Percentiles rank a stretch among this genome's conserved stretches.
Conservation (phyloP, 1,284 basidiomycete species). For the Ustanciosporium gigantosporum region DNA sequence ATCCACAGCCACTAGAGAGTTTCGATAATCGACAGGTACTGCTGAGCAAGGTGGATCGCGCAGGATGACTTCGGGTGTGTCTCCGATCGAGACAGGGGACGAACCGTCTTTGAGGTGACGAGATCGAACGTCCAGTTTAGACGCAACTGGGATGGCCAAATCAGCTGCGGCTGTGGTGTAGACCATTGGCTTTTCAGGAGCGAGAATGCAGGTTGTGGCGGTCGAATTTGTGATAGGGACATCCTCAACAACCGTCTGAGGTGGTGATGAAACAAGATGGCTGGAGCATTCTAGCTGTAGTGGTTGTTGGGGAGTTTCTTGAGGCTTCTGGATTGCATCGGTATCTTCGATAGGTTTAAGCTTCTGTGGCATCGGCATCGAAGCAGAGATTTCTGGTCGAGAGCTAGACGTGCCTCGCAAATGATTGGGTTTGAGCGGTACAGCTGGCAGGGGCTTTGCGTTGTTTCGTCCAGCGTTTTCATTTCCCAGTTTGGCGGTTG, state of each 20-base stretch:
- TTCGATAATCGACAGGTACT: slow-evolving; percentile 19
- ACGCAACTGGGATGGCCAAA: too few relatives aligned
- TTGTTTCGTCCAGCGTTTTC: not conserved
- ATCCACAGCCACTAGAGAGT: slow-evolving; percentile 48
- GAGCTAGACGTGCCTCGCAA: not conserved
- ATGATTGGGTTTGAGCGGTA: slow-evolving; percentile 1
- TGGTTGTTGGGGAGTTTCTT: not conserved
- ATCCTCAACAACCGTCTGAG: too few relatives aligned
- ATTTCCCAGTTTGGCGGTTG: not conserved
- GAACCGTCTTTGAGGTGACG: slow-evolving; percentile 3
- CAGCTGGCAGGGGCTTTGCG: not conserved
- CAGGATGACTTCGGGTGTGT: slow-evolving; percentile 4
- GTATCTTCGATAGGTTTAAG: not conserved
- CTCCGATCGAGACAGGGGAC: slow-evolving; percentile 5
- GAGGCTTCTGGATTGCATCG: not conserved
- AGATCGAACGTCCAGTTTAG: too few relatives aligned
- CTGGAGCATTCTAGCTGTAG: too few relatives aligned
- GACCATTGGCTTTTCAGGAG: not conserved
- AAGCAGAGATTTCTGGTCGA: not conserved
- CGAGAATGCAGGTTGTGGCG: not conserved
- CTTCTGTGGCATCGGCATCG: not conserved
- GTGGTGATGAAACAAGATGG: too few relatives aligned
- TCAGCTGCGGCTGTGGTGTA: not conserved
- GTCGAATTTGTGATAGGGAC: too few relatives aligned
- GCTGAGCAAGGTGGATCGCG: slow-evolving; percentile 1